Evolutionary conservation across 2,329 filamentous ascomycete species (phyloP).

Genomic region (Scytalidium sp.): DNA sequence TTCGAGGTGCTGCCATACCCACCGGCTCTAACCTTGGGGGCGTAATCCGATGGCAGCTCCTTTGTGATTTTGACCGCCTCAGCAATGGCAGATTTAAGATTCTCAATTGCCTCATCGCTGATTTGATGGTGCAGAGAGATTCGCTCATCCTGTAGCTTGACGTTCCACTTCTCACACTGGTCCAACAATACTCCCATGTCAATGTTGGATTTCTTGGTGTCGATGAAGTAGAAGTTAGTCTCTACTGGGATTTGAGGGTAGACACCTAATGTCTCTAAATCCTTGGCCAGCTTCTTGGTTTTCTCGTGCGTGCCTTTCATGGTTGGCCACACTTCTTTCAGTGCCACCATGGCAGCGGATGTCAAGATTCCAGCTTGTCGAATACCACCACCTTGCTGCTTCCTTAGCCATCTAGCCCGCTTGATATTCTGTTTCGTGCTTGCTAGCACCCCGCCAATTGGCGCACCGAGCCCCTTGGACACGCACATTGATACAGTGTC

Average conservation of each 20-base stretch:
- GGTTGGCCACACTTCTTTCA: slow-evolving; percentile 71
- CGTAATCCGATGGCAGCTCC: no score
- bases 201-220: slow-evolving; percentile 56
- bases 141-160: slow-evolving; percentile 51
- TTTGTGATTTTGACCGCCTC: no score
- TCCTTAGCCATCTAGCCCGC: slow-evolving; percentile 70
- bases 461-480: slow-evolving; percentile 78
- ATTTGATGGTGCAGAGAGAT: slow-evolving; percentile 71
- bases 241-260: slow-evolving; percentile 58
- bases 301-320: slow-evolving; percentile 58
- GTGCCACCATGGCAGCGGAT: slow-evolving; percentile 70
- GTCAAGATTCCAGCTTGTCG: slow-evolving; percentile 75
- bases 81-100: no score
- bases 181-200: slow-evolving; percentile 47
- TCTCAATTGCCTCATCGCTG: slow-evolving; percentile 53
- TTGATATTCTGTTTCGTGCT: slow-evolving; percentile 53
- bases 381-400: slow-evolving; percentile 76
- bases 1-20: no score
- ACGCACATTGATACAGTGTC: slow-evolving; percentile 78
- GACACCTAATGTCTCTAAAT: slow-evolving; percentile 61
- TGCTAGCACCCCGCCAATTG: slow-evolving; percentile 73
- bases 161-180: slow-evolving; percentile 53
- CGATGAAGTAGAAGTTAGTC: slow-evolving; percentile 75
- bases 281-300: slow-evolving; percentile 57
- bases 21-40: no score